These are phyloP conservation scores for Harringtonia lauricola DNA, from an alignment of 2,329 filamentous ascomycete species.

Conservation along the genomic window DNA sequence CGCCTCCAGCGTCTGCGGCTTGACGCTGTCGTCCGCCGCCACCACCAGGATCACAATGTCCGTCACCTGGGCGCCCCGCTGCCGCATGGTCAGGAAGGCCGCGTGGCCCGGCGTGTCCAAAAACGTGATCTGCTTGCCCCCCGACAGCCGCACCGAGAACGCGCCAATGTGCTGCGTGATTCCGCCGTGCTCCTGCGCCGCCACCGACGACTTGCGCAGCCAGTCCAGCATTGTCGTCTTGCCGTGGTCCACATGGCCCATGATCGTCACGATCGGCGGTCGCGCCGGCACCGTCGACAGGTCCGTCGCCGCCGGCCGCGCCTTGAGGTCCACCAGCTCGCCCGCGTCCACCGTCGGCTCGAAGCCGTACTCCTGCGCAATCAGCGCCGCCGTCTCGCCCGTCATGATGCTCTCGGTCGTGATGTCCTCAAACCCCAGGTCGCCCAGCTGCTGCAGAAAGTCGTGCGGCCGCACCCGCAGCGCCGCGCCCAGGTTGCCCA, in stretches of 20 bases:
- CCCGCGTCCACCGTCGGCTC: conserved; percentile 67
- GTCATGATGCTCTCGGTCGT: conserved; percentile 77
- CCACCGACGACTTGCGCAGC: conserved; percentile 84
- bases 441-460: conserved; percentile 65
- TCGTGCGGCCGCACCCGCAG: conserved; percentile 59
- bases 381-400: conserved; percentile 77
- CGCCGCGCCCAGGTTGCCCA: conserved; percentile 68
- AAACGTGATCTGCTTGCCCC: conserved; percentile 87
- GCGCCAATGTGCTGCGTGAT: conserved; percentile 99
- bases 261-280: conserved; percentile 94
- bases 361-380: conserved; percentile 87
- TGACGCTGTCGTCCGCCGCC: conserved; percentile 93
- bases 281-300: conserved; percentile 56
- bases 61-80: conserved; percentile 88
- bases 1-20: conserved; percentile 91
- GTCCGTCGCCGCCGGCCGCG: conserved; percentile 59
- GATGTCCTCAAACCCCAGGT: conserved; percentile 84
- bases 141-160: conserved; percentile 80
- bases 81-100: conserved; percentile 90
- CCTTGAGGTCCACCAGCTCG: conserved; percentile 57
- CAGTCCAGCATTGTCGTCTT: conserved; percentile 96
- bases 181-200: conserved; percentile 82
- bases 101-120: conserved; percentile 94
- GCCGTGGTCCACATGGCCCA: conserved; percentile 98
- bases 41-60: conserved; percentile 96